These are phyloP conservation scores for Pneumocystis carinii DNA, from an alignment of 1,139 yeast species.

Conservation along the genomic window DNA sequence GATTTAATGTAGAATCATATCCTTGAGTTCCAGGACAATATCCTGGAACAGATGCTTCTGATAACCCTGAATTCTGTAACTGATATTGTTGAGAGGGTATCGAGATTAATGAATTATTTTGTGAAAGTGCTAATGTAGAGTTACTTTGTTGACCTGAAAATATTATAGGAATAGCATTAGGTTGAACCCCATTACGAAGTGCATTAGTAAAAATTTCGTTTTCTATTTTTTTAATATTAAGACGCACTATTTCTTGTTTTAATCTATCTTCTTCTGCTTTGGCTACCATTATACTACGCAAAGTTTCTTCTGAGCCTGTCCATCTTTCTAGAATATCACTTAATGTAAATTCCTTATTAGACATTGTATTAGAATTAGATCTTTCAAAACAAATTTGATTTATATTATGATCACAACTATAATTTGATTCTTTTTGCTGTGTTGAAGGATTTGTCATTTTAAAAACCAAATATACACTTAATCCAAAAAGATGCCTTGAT, in stretches of 20 bases:
- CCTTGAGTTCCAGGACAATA: background rate
- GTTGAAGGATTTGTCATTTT: slow-evolving; percentile 9
- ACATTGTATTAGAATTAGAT: background rate
- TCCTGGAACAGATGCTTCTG: background rate
- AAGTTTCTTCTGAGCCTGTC: slow-evolving; percentile 13
- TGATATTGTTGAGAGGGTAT: background rate
- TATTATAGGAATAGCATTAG: background rate
- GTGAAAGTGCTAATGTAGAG: background rate
- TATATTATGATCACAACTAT: slow-evolving; percentile 5
- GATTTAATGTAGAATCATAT: background rate
- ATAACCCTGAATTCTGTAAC: background rate
- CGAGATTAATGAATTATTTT: background rate
- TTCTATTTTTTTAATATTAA: slow-evolving; percentile 10
- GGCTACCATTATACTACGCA: slow-evolving; percentile 10
- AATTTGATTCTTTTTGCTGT: slow-evolving; percentile 10
- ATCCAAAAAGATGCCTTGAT: background rate
- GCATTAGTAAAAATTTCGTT: slow-evolving; percentile 10
- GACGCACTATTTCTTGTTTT: slow-evolving; percentile 10
- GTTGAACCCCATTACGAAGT: slow-evolving; percentile 3
- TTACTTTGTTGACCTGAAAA: background rate
- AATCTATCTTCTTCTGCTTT: slow-evolving; percentile 10
- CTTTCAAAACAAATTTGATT: background rate
- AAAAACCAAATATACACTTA: slow-evolving; percentile 5
- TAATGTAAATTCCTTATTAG: background rate
- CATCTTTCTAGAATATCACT: slow-evolving; percentile 12